These are phyloP conservation scores for Pyrenopolyporus hunteri DNA, from an alignment of 495 filamentous ascomycete genomes.

Conservation along the genomic window DNA sequence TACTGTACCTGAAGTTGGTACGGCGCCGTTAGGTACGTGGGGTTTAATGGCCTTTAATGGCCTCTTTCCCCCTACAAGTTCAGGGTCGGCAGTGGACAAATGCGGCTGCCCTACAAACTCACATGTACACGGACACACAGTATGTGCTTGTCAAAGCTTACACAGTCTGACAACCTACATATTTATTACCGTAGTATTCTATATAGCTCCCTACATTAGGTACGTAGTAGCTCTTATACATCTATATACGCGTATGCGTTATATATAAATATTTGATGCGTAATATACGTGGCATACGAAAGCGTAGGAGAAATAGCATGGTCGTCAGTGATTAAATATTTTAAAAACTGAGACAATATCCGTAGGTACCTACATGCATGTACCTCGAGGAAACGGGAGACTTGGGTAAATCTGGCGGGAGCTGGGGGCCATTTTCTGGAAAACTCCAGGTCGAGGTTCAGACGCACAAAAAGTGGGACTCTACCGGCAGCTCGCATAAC, in stretches of 20 bases:
- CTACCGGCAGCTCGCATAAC: slow-evolving; percentile 22
- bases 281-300: no score
- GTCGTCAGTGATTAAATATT: no score
- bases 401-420: neutral
- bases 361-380: no score
- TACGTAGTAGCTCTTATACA: neutral
- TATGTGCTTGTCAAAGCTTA: neutral
- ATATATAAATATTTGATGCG: neutral
- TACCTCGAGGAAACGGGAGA: no score
- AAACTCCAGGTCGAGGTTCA: slow-evolving; percentile 33
- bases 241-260: neutral
- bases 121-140: neutral
- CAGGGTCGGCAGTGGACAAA: slow-evolving; percentile 18
- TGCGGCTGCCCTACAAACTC: slow-evolving; percentile 13
- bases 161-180: neutral
- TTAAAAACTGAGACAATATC: no score
- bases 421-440: slow-evolving; percentile 34
- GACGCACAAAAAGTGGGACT: slow-evolving; percentile 28
- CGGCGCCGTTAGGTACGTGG: neutral
- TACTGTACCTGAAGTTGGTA: neutral
- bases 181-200: no score
- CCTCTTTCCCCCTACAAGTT: slow-evolving; percentile 6
- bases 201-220: no score
- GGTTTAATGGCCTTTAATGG: slow-evolving; percentile 1
- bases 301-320: no score